Percentiles rank a stretch among this genome's conserved stretches.
Evolutionary conservation across 306 rosid genomes (phyloP).

Genomic region (Cyclanthera cordifolia): DNA sequence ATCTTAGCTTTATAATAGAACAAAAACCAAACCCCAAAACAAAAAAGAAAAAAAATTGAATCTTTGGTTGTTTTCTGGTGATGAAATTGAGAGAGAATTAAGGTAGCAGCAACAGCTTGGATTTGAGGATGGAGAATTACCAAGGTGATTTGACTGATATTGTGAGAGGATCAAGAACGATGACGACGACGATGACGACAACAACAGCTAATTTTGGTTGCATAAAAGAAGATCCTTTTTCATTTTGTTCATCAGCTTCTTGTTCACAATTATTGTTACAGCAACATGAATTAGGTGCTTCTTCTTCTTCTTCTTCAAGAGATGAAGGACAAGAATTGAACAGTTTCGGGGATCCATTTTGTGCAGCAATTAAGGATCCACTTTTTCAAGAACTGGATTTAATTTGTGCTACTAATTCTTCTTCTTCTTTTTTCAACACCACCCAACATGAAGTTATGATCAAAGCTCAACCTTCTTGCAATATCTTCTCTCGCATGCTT

Average conservation of each 20-base stretch:
- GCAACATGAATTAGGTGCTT: neutral
- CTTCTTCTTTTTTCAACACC: slow-evolving; percentile 15
- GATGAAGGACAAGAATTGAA: neutral
- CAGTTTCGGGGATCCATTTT: slow-evolving; percentile 79
- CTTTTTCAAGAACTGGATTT: slow-evolving; percentile 25
- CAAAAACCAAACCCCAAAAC: neutral
- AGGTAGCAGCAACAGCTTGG: slow-evolving; percentile 18
- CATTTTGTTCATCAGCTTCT: neutral
- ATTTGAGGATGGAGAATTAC: slow-evolving; percentile 55
- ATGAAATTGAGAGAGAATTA: neutral
- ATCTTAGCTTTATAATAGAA: neutral
- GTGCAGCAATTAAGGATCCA: slow-evolving; percentile 50
- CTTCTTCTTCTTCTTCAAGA: too few species aligned
- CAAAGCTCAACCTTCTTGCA: too few species aligned
- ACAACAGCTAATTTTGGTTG: slow-evolving; percentile 14
- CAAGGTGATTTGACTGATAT: slow-evolving; percentile 88
- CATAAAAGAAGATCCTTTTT: slow-evolving; percentile 13
- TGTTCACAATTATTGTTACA: neutral
- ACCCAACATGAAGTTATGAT: too few species aligned
- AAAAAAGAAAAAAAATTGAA: neutral
- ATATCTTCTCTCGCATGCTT: slow-evolving; percentile 68
- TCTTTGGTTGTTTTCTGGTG: neutral
- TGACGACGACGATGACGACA: too few species aligned
- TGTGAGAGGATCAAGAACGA: slow-evolving; percentile 26
- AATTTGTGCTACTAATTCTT: neutral